Percentiles rank a stretch among this genome's conserved stretches.
Evolutionary conservation across 345 rosid species (phyloP).

Genomic region (Passiflora organensis): DNA sequence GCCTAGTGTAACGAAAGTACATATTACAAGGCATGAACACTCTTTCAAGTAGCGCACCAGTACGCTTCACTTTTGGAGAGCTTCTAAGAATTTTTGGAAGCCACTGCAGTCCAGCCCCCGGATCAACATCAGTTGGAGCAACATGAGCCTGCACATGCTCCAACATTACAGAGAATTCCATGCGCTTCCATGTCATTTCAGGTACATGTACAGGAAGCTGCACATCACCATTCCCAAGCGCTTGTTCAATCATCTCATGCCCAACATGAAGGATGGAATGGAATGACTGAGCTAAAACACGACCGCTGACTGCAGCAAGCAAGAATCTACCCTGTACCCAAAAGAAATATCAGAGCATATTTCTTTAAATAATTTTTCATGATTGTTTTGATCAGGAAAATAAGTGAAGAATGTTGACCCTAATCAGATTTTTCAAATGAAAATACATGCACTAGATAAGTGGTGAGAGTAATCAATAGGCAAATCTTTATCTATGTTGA

Average conservation of each 20-base stretch:
- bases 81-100: conserved; percentile 81
- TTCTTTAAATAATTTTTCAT: background rate
- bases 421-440: too few relatives aligned
- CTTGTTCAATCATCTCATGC: conserved; percentile 81
- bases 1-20: conserved; percentile 92
- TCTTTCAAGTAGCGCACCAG: conserved; percentile 97
- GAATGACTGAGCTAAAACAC: conserved; percentile 90
- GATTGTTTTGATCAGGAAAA: too few relatives aligned
- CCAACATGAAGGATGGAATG: conserved; percentile 88
- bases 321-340: conserved; percentile 84
- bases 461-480: too few relatives aligned
- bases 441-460: too few relatives aligned
- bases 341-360: conserved; percentile 1
- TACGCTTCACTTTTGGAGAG: conserved; percentile 93
- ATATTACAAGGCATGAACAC: conserved; percentile 99
- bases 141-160: conserved; percentile 98
- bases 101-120: conserved; percentile 99
- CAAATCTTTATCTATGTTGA: too few relatives aligned
- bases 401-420: too few relatives aligned
- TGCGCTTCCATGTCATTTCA: conserved; percentile 90
- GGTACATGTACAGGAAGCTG: conserved; percentile 70
- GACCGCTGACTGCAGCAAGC: conserved; percentile 96
- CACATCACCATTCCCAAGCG: conserved; percentile 61
- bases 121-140: conserved; percentile 99
- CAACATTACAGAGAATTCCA: conserved; percentile 92